Conservation (phyloP, 192 early-diverging fungal genomes). For the Spizellomyces sp. region DNA sequence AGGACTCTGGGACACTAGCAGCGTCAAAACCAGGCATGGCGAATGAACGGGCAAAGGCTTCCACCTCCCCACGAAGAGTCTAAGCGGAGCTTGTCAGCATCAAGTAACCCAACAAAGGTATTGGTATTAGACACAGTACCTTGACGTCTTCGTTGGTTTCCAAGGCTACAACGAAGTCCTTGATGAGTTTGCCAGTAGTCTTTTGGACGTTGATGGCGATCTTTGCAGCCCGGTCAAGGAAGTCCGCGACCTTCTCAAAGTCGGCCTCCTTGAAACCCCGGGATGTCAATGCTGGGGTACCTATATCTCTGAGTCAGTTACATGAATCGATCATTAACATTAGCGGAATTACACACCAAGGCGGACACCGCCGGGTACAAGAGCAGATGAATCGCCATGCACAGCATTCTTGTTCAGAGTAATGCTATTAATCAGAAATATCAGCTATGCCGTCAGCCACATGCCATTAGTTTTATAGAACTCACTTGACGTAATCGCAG, state of each 20-base stretch:
- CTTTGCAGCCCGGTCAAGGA: constrained; percentile 92
- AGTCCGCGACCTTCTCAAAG: constrained; percentile 94
- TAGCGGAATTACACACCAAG: constrained; percentile 35
- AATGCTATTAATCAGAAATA: constrained; percentile 58
- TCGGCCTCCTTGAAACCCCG: constrained; percentile 96
- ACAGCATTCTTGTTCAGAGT: constrained; percentile 99
- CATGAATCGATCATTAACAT: background rate
- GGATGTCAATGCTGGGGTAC: constrained; percentile 90
- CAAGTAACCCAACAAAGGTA: too few relatives aligned
- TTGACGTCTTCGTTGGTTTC: constrained; percentile 78
- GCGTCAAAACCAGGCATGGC: constrained; percentile 96
- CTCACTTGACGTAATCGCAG: constrained; percentile 85
- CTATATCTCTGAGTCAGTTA: background rate
- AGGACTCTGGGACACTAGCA: constrained; percentile 41
- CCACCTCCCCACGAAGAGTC: constrained; percentile 82
- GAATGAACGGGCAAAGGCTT: constrained; percentile 90
- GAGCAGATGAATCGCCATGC: constrained; percentile 92
- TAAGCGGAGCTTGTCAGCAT: background rate
- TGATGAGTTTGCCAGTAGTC: constrained; percentile 90
- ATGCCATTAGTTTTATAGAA: background rate
- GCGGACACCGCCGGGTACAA: constrained; percentile 97
- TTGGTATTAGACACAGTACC: constrained; percentile 27
- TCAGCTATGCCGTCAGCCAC: background rate
- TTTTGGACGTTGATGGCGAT: constrained; percentile 86
- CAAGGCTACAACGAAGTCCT: constrained; percentile 93